Base-by-base conservation (phyloP, 2,329 filamentous ascomycete species). In the Metarhizium brunneum region DNA sequence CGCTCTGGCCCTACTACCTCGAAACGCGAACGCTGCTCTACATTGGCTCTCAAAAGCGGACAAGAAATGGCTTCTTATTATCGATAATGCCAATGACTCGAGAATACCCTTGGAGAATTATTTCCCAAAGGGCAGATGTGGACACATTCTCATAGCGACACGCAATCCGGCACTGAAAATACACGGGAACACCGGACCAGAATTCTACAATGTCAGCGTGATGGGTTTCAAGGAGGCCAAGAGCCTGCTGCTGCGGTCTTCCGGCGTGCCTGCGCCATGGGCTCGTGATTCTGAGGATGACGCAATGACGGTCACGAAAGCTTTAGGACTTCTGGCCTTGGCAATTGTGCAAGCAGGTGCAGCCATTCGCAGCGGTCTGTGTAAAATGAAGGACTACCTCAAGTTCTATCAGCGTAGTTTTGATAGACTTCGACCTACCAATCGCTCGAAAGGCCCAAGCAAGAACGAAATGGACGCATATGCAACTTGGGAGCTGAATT, bases 1-100 rank as follows among this genome's bases (percentile, higher is more conserved):
- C 48, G 81, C 85, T 59, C 76, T 82, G 70, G 84, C 87, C 63
- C 74, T 80, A 11, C 49, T 18, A 2, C 58, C 66, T 30, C 60
- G 68, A 8, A 62, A 58, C 36, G 64, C 60, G 2, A 58, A 62
- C 16, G 57, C 43, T 5, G 53, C 57, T 3, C 13, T 42, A 13
- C 14, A 42, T n/a, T 42, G 40, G 40, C 40, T 42, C 13, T 42
- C 40, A 6, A 47, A 47, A 18, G 43, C 18, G 4, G n/a, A 25
- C n/a, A 63, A 65, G 11, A 62, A 60, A 16, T 74, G 69, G 71
- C 59, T 74, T 20, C 47, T 74, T 6, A 60, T 75, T 13, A 60
- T 73, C 6, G 68, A 73, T 55, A 75, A 74, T 55, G 68, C 68
- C 2, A 71, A 76, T 38, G 69, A 75, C 40, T 14, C 14, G 6